These are phyloP conservation scores for Trifolium fragiferum DNA, from an alignment of 306 rosid genomes.

Conservation along the genomic window DNA sequence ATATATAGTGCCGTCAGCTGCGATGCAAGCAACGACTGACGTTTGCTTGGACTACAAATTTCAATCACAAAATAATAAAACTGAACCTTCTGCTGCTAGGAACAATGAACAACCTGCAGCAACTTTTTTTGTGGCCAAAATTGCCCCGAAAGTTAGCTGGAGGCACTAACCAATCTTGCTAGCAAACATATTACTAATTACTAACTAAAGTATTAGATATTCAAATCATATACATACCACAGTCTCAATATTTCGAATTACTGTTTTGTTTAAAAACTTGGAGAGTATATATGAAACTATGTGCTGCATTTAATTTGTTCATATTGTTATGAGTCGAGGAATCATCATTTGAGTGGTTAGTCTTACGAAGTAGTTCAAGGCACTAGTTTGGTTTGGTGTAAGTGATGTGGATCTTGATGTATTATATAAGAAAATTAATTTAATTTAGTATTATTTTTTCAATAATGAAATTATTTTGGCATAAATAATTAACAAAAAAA, in stretches of 20 bases:
- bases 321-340: no score
- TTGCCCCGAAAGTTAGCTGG: slow-evolving; percentile 4
- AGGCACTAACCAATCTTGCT: neutral
- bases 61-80: slow-evolving; percentile 38
- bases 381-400: no score
- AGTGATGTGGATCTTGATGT: no score
- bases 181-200: neutral
- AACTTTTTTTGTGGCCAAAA: slow-evolving; percentile 40
- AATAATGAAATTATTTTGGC: no score
- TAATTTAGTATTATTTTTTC: no score
- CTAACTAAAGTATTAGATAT: neutral
- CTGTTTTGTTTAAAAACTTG: no score
- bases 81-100: slow-evolving; percentile 8
- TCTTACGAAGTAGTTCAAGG: no score
- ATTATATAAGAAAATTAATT: no score
- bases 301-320: neutral
- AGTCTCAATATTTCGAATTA: neutral
- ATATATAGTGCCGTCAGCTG: slow-evolving; percentile 4
- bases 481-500: no score
- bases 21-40: slow-evolving; percentile 24
- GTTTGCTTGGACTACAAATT: neutral
- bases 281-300: no score
- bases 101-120: neutral
- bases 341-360: no score
- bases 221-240: neutral